A percentile compares a stretch with the other conserved stretches of the same genome.
phyloP scores from a whole-genome alignment of 495 filamentous ascomycete species.

The Thermochaetoides thermophila region DNA sequence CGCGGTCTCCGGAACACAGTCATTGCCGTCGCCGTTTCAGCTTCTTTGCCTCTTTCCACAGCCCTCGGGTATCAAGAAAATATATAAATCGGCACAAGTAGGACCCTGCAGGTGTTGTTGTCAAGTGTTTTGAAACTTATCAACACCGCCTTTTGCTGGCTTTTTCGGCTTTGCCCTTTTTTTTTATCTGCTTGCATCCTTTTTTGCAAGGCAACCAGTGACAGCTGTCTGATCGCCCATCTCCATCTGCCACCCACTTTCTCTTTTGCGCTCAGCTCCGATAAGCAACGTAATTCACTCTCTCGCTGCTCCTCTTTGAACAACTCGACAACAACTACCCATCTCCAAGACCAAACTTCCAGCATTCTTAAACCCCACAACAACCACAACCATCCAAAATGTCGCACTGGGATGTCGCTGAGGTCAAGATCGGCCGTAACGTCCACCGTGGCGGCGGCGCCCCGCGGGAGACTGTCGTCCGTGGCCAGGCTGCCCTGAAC shows the following conservation, averaged over 20 bases:
- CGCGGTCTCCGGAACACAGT: neutral
- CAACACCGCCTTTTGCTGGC: too few relatives aligned
- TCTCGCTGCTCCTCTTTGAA: too few relatives aligned
- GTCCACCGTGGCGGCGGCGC: conserved; percentile 44
- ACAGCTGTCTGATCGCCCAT: too few relatives aligned
- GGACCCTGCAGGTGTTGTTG: too few relatives aligned
- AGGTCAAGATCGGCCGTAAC: conserved; percentile 89
- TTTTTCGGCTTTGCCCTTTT: too few relatives aligned
- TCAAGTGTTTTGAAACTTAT: too few relatives aligned
- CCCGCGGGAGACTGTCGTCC: conserved; percentile 70
- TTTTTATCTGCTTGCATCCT: too few relatives aligned
- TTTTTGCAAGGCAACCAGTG: too few relatives aligned
- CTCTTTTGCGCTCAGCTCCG: too few relatives aligned
- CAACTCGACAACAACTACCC: too few relatives aligned
- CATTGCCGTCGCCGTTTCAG: conserved; percentile 5
- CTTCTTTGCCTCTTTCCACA: conserved; percentile 1
- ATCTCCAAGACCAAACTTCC: neutral
- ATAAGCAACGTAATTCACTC: too few relatives aligned
- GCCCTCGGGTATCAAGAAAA: neutral
- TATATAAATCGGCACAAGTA: neutral
- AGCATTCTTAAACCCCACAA: neutral
- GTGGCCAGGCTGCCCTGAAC: conserved; percentile 77
- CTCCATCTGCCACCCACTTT: too few relatives aligned
- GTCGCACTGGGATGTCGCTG: conserved; percentile 59
- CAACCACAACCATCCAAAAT: conserved; percentile 22